Percentiles rank a stretch among this genome's conserved stretches.
These are phyloP conservation scores for Gossypioides kirkii DNA, from an alignment of 345 rosid species.

Conservation along the genomic window DNA sequence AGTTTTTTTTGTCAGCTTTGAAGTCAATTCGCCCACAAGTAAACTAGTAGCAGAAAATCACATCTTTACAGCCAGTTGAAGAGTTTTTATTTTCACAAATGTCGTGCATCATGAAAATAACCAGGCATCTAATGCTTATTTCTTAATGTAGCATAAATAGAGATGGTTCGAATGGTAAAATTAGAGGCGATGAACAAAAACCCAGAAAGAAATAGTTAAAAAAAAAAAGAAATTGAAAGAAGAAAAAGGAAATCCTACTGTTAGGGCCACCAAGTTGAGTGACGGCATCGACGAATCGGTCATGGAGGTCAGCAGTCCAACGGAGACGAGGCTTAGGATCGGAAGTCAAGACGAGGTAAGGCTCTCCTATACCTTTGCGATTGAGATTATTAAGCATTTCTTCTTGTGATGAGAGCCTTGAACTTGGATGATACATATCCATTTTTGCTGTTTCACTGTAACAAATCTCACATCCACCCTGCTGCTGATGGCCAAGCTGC, in stretches of 20 bases:
- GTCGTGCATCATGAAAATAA: neutral
- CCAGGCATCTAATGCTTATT: neutral
- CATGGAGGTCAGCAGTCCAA: conserved; percentile 88
- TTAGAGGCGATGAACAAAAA: neutral
- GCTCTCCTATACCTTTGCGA: conserved; percentile 33
- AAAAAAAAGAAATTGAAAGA: neutral
- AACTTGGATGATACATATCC: conserved; percentile 35
- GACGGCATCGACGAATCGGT: conserved; percentile 85
- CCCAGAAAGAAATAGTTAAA: neutral
- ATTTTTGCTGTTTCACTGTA: neutral
- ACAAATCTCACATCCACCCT: neutral
- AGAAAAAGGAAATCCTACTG: conserved; percentile 34
- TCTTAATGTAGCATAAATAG: neutral
- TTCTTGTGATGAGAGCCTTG: conserved; percentile 18
- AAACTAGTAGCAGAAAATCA: neutral
- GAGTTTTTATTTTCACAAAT: neutral
- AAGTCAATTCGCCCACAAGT: neutral
- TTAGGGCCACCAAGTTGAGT: conserved; percentile 84
- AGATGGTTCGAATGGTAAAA: neutral
- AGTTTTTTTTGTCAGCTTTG: neutral
- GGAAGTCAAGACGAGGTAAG: conserved; percentile 74
- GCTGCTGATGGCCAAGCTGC: neutral
- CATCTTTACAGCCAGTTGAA: neutral
- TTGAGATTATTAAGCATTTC: conserved; percentile 19
- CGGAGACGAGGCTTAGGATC: conserved; percentile 94